Evolutionary conservation across 148 eudicot genomes (phyloP), one percentile per base, ranked within the genome.

Genomic region (Camellia granthamiana): DNA sequence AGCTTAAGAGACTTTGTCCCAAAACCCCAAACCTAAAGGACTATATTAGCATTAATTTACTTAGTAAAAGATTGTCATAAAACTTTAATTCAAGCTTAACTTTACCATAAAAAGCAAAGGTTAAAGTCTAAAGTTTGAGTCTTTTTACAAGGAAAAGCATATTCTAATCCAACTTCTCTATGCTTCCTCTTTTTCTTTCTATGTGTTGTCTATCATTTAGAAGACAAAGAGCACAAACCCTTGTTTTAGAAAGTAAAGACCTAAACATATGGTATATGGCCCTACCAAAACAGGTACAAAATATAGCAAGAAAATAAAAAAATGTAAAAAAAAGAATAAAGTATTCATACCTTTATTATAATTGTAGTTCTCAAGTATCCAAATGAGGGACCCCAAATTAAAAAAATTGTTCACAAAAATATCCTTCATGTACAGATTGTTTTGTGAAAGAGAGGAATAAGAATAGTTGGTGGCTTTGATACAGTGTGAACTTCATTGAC

Each of bases 231-330:
- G 49, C 82, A 81, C 79, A 78, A 73, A 61, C 55, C 81, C 76
- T 44, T 84, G 87, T 76, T 74, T 66, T 75, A 54, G 60, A 81
- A 81, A 84, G 80, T 79, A 63, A 74, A 73, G 74, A 78, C 86
- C 76, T 69, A 51, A 49, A 59, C 74, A 76, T 30, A 23, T 77
- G 79, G 62, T 47, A 13, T 12, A 8, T 38, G 63, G 73, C 3
- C 72, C 79, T 5, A 77, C 56, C 65, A 60, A 4, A 59, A 60
- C 9, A 60, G 11, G 5, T 8, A 9, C 6, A 16, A 61, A 16
- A 43, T 16, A 69, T 18, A 43, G 0, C 23, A 43, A 44, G 21
- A 49, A 21, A 14, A 18, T 7, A 52, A 21, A 15, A 23, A 23
- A 23, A 23, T 23, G 30, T 23, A 23, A 23, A 23, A 23, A n/a